Percentiles rank a stretch among this genome's conserved stretches.
These are phyloP conservation scores for Pythium scleroteichum DNA, from an alignment of 352 stramenopile genomes.

Conservation along the genomic window DNA sequence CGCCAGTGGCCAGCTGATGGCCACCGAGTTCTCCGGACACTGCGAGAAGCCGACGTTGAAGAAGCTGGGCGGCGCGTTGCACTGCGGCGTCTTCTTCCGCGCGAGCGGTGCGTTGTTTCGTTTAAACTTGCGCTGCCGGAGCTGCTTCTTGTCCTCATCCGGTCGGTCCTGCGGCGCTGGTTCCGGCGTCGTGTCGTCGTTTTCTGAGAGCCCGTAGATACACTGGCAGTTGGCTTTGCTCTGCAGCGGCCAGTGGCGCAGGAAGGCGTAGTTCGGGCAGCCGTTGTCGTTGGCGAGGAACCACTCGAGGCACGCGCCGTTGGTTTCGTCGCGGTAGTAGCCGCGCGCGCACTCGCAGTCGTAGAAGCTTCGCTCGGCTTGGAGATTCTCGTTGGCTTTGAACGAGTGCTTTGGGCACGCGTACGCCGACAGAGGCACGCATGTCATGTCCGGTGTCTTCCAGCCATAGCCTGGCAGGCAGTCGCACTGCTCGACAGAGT, in stretches of 20 bases:
- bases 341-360: conserved; percentile 75
- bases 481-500: conserved; percentile 75
- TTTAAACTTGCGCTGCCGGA: conserved; percentile 17
- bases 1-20: conserved; percentile 29
- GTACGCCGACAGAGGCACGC: conserved; percentile 56
- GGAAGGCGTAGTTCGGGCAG: conserved; percentile 58
- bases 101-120: conserved; percentile 5
- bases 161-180: conserved; percentile 18
- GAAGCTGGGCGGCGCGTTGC: conserved; percentile 24
- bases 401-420: conserved; percentile 63
- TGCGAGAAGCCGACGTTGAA: conserved; percentile 23
- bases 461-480: conserved; percentile 75
- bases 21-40: conserved; percentile 25
- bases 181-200: conserved; percentile 13
- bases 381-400: conserved; percentile 31
- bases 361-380: conserved; percentile 48
- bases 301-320: conserved; percentile 59
- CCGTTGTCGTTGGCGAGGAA: conserved; percentile 65
- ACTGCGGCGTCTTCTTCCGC: conserved; percentile 28
- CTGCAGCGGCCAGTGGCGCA: conserved; percentile 77
- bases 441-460: conserved; percentile 72
- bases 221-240: conserved; percentile 75
- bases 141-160: conserved; percentile 30
- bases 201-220: conserved; percentile 51
- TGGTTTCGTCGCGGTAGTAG: conserved; percentile 63